Percentiles rank a stretch among this genome's conserved stretches.
Conservation (phyloP, 441 rosid genomes). For the Brassica hybrid region DNA sequence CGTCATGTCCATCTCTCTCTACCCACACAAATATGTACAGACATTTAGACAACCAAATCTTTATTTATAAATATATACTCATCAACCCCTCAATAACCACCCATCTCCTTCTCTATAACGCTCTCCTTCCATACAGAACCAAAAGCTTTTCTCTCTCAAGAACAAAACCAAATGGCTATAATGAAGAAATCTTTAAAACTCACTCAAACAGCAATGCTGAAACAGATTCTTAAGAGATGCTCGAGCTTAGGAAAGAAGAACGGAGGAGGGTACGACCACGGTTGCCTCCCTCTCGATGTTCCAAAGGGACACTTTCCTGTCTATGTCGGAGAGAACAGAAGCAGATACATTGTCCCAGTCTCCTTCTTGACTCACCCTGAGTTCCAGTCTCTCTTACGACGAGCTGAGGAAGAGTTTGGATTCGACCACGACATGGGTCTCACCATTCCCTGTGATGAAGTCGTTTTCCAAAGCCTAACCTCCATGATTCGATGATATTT, state of each 20-base stretch:
- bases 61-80: constrained; percentile 42
- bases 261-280: constrained; percentile 55
- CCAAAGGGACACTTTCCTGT: constrained; percentile 97
- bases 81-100: constrained; percentile 33
- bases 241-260: constrained; percentile 88
- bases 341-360: constrained; percentile 90
- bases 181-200: constrained; percentile 63
- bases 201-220: constrained; percentile 73
- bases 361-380: constrained; percentile 80
- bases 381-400: constrained; percentile 74
- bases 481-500: constrained; percentile 65
- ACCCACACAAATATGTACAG: constrained; percentile 41
- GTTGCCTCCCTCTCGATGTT: constrained; percentile 81
- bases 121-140: constrained; percentile 31
- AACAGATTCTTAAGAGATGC: constrained; percentile 85
- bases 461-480: constrained; percentile 76
- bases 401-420: constrained; percentile 96
- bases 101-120: constrained; percentile 42
- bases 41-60: constrained; percentile 28
- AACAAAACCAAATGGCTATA: constrained; percentile 60
- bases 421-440: constrained; percentile 95
- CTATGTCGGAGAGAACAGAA: constrained; percentile 86
- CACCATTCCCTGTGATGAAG: constrained; percentile 96
- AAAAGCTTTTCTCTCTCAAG: constrained; percentile 13
- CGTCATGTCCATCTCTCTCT: constrained; percentile 49